Percentiles rank a stretch among this genome's conserved stretches.
Conservation (phyloP, 257 asterid genomes). For the Jacaranda mimosifolia region DNA sequence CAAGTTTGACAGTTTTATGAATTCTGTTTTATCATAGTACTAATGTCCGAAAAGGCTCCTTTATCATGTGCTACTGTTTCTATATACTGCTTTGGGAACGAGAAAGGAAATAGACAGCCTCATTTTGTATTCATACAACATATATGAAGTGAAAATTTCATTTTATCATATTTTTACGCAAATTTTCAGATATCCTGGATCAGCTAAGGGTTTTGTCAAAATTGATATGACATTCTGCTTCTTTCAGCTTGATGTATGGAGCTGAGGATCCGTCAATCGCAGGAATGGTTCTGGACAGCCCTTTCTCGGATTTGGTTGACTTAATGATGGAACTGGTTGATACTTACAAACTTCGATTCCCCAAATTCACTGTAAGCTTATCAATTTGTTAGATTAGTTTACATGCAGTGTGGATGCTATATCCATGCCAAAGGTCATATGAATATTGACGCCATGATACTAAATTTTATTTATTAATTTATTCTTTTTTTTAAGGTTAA, state of each 20-base stretch:
- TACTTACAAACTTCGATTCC: constrained; percentile 87
- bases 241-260: constrained; percentile 91
- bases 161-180: constrained; percentile 3
- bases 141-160: neutral
- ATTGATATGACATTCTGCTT: constrained; percentile 36
- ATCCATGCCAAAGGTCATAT: constrained; percentile 1
- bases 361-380: constrained; percentile 84
- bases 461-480: neutral
- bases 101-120: neutral
- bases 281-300: constrained; percentile 97
- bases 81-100: neutral
- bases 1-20: too few species aligned
- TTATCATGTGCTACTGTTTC: neutral
- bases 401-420: neutral
- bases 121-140: neutral
- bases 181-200: constrained; percentile 8
- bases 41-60: neutral
- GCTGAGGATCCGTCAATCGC: constrained; percentile 99
- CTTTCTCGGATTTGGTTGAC: constrained; percentile 93
- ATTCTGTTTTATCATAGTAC: too few species aligned
- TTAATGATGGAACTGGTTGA: constrained; percentile 98
- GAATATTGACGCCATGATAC: neutral
- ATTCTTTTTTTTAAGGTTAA: constrained; percentile 64
- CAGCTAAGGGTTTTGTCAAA: constrained; percentile 5
- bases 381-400: constrained; percentile 25